Evolutionary conservation across 208 protist genomes (phyloP).

Genomic region (Trypanosoma brucei): DNA sequence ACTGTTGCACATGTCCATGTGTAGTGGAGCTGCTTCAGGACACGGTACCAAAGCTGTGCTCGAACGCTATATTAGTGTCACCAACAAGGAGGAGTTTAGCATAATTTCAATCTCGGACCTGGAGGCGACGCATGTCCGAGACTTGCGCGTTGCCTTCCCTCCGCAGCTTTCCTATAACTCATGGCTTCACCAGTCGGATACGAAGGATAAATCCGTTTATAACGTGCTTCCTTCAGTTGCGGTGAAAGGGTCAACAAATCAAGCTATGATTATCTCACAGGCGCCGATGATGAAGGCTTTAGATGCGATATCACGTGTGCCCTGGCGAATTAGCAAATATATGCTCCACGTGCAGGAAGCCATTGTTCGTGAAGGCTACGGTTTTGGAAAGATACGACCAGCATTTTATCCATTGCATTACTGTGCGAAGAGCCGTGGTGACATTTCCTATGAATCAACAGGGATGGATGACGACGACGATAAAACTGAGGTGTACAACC

Average conservation of each 20-base stretch:
- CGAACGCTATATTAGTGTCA: conserved; percentile 60
- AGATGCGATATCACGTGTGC: conserved; percentile 86
- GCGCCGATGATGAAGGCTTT: conserved; percentile 90
- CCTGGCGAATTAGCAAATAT: conserved; percentile 91
- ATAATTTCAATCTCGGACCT: conserved; percentile 71
- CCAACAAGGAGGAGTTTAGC: conserved; percentile 42
- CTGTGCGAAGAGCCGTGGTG: conserved; percentile 55
- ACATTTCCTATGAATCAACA: conserved; percentile 27
- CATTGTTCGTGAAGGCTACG: conserved; percentile 89
- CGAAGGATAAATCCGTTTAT: conserved; percentile 90
- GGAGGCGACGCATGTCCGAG: conserved; percentile 53
- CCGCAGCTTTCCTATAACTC: conserved; percentile 88
- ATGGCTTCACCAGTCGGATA: conserved; percentile 84
- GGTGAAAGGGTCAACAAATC: conserved; percentile 84
- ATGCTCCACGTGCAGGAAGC: conserved; percentile 92
- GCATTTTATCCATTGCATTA: conserved; percentile 89
- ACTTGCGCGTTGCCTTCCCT: conserved; percentile 83
- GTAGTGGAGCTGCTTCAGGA: conserved; percentile 10
- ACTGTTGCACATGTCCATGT: conserved; percentile 70
- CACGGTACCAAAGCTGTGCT: conserved; percentile 52
- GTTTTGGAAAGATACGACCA: conserved; percentile 86
- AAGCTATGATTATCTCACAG: conserved; percentile 89
- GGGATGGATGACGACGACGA: conserved; percentile 29
- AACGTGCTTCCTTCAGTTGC: conserved; percentile 84
- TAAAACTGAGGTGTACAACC: conserved; percentile 53